A percentile compares a stretch with the other conserved stretches of the same genome.
Conservation (phyloP, 2,329 filamentous ascomycete species). For the Verticillium nubilum region DNA sequence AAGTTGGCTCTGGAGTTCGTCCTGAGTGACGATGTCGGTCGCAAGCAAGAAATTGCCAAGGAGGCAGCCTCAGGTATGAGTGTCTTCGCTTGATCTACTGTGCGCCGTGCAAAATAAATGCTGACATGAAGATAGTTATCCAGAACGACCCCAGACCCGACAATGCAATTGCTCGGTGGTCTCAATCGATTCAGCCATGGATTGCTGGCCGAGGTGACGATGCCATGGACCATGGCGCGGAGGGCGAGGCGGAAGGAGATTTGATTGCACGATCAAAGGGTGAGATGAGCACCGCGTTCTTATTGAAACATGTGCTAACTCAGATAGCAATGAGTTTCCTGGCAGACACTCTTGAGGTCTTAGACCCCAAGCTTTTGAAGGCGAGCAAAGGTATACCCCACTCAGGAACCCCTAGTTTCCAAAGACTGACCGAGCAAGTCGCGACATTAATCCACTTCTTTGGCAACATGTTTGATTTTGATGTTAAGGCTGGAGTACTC, state of each 20-base stretch:
- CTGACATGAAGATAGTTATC: constrained; percentile 30
- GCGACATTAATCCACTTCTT: constrained; percentile 37
- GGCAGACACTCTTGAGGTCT: constrained; percentile 43
- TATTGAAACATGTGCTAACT: background rate
- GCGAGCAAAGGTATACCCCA: constrained; percentile 38
- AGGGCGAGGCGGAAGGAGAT: constrained; percentile 38
- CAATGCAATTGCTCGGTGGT: constrained; percentile 47
- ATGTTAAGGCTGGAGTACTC: constrained; percentile 54
- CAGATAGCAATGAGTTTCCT: constrained; percentile 49
- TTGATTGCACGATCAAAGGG: constrained; percentile 50
- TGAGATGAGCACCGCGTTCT: constrained; percentile 11
- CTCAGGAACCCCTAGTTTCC: background rate
- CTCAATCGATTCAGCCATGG: constrained; percentile 50
- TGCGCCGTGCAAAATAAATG: background rate
- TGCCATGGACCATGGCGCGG: constrained; percentile 27
- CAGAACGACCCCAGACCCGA: constrained; percentile 35
- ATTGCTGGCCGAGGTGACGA: constrained; percentile 37
- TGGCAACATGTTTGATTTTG: constrained; percentile 51
- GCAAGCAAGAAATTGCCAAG: constrained; percentile 29
- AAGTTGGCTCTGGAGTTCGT: constrained; percentile 50
- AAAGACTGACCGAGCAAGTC: background rate
- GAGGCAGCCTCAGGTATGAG: constrained; percentile 1
- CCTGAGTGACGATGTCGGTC: constrained; percentile 34
- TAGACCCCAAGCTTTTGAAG: constrained; percentile 40
- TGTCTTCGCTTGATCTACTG: background rate